Evolutionary conservation across 768 basidiomycete species (phyloP).

Genomic region (Zangia roseola): DNA sequence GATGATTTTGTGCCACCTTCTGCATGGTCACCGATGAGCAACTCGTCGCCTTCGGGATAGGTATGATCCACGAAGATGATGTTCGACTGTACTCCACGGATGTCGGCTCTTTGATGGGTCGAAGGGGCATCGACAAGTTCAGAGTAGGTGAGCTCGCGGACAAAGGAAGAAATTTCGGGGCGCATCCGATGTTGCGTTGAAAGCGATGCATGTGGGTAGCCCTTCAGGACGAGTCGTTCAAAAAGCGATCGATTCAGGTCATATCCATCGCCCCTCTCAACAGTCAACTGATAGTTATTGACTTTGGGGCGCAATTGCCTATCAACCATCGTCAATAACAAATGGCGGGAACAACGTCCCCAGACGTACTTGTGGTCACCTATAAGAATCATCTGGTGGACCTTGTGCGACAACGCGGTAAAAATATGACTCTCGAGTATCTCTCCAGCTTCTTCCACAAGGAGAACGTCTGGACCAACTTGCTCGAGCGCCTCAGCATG

Average conservation of each 20-base stretch:
- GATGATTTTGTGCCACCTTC: constrained; percentile 51
- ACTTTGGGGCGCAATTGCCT: constrained; percentile 76
- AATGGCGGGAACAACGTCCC: not conserved
- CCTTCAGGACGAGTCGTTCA: constrained; percentile 61
- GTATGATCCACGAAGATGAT: constrained; percentile 61
- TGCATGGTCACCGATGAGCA: constrained; percentile 39
- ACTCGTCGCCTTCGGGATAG: constrained; percentile 50
- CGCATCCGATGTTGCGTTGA: constrained; percentile 69
- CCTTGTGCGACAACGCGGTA: constrained; percentile 48
- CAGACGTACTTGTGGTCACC: constrained; percentile 69
- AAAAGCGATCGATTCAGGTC: constrained; percentile 69
- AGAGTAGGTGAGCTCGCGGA: constrained; percentile 64
- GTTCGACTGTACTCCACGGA: constrained; percentile 56
- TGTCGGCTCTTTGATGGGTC: constrained; percentile 48
- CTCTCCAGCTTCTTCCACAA: constrained; percentile 75
- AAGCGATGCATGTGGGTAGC: constrained; percentile 61
- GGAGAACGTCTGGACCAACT: constrained; percentile 48
- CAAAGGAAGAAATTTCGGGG: constrained; percentile 64
- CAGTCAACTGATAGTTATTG: constrained; percentile 60
- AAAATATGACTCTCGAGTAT: constrained; percentile 68
- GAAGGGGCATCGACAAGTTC: constrained; percentile 54
- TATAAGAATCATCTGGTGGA: constrained; percentile 60
- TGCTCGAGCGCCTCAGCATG: constrained; percentile 47
- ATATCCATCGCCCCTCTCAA: constrained; percentile 66
- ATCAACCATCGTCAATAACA: not conserved